Conservation (phyloP, 2,329 filamentous ascomycete genomes). For the Apiospora hydei region DNA sequence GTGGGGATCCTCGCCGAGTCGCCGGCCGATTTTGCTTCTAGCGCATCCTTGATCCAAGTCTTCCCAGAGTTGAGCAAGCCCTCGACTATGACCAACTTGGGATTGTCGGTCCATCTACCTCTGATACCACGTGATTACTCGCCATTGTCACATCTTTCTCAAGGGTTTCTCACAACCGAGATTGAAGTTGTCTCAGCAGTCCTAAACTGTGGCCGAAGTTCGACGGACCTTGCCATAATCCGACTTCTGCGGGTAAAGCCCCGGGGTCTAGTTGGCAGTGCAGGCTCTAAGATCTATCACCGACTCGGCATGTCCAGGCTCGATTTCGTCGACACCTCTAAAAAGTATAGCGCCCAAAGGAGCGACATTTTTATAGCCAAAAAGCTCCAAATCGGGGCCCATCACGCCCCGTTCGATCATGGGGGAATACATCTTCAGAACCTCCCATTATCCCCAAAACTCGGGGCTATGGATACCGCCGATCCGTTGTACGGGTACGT, state of each 20-base stretch:
- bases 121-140: neutral
- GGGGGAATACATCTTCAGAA: slow-evolving; percentile 22
- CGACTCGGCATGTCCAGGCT: slow-evolving; percentile 6
- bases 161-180: slow-evolving; percentile 11
- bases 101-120: slow-evolving; percentile 9
- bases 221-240: slow-evolving; percentile 11
- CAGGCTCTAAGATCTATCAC: neutral
- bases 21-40: slow-evolving; percentile 21
- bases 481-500: neutral
- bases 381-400: neutral
- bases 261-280: neutral
- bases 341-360: neutral
- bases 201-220: slow-evolving; percentile 23
- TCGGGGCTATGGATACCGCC: neutral
- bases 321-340: slow-evolving; percentile 13
- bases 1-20: slow-evolving; percentile 21
- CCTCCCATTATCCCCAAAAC: neutral
- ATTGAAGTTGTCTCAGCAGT: slow-evolving; percentile 19
- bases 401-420: slow-evolving; percentile 19
- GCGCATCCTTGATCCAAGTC: slow-evolving; percentile 13
- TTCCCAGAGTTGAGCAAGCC: slow-evolving; percentile 19
- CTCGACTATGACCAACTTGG: slow-evolving; percentile 24
- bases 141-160: slow-evolving; percentile 17
- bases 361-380: slow-evolving; percentile 24
- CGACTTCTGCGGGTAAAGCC: slow-evolving; percentile 18